Evolutionary conservation across 2,329 filamentous ascomycete genomes (phyloP).

Genomic region (Ophiostoma perfectum): DNA sequence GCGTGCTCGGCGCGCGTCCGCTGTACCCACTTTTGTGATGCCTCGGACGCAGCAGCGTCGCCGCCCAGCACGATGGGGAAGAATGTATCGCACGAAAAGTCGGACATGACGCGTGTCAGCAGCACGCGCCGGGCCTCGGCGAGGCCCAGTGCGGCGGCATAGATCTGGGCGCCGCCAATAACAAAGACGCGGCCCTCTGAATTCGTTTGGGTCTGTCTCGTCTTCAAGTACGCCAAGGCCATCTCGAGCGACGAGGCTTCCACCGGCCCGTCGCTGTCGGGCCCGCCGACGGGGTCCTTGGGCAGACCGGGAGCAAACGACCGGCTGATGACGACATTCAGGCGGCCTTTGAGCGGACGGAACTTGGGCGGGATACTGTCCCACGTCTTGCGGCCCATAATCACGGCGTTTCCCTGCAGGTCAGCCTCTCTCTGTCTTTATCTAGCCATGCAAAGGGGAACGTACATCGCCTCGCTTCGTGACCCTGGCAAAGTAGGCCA

Average conservation of each 20-base stretch:
- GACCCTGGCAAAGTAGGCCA: constrained; percentile 90
- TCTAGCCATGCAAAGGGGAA: neutral
- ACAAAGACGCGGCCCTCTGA: constrained; percentile 61
- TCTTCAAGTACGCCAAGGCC: constrained; percentile 44
- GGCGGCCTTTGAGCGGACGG: constrained; percentile 69
- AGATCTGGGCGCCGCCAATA: constrained; percentile 87
- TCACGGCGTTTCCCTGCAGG: constrained; percentile 59
- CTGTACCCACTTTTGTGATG: constrained; percentile 47
- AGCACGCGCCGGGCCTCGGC: constrained; percentile 57
- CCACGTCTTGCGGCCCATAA: constrained; percentile 98
- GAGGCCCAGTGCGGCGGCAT: constrained; percentile 61
- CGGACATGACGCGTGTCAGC: constrained; percentile 61
- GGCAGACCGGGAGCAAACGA: constrained; percentile 33
- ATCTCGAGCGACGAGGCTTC: constrained; percentile 54
- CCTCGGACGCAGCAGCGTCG: constrained; percentile 21
- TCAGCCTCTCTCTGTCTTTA: neutral
- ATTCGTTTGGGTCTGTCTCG: constrained; percentile 30
- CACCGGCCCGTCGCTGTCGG: constrained; percentile 41
- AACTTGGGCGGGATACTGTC: constrained; percentile 77
- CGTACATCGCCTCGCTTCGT: constrained; percentile 58
- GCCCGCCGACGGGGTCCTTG: constrained; percentile 16
- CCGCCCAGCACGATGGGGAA: constrained; percentile 58
- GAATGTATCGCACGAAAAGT: constrained; percentile 71
- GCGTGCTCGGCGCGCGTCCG: constrained; percentile 49
- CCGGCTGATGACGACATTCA: constrained; percentile 77